Base-by-base conservation (phyloP, 169 alveolate species). In the Eimeria maxima region DNA sequence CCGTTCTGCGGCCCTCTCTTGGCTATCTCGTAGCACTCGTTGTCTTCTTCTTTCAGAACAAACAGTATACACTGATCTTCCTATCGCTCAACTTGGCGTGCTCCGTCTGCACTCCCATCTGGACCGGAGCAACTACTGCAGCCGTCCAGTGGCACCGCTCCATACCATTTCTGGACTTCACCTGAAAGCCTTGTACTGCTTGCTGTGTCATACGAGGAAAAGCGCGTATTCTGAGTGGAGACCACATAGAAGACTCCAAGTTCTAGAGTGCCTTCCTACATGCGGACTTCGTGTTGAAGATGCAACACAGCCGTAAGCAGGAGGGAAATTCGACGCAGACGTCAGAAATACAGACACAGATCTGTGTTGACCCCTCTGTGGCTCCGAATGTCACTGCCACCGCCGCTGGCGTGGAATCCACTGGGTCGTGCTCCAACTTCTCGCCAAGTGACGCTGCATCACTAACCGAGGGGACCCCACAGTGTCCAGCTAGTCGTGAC, bases 201-300 rank as follows among this genome's bases (percentile, higher is more conserved):
- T 7, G 38, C 83, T 73, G 50, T 73, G 50, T 38, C 55, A 11
- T 50, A 38, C 55, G 29, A 18, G 27, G 55, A 53, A 11, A 14
- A 38, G 50, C 13, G 50, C 2, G 11, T 69, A 27, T 44, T 29
- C n/a, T 50, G 69, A 33, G 71, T 27, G 76, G 27, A 27, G 13
- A 83, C 74, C 53, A 55, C 76, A 33, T 18, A 7, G 20, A 55
- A 55, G 22, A 55, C 57, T 20, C 11, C 80, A 80, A 33, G n/a
- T 33, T 45, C 78, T 5, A 44, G 60, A 86, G 78, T 20, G 33
- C 7, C 44, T 24, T 27, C 93, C 81, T 60, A 47, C 93, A 87
- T 87, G 50, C 18, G 93, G 93, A 38, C 74, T 47, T 55, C 91
- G 76, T 63, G 81, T 38, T 87, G 81, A 87, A 87, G 93, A 87